phyloP scores from a whole-genome alignment of 75 land plant species.

The Larix kaempferi region DNA sequence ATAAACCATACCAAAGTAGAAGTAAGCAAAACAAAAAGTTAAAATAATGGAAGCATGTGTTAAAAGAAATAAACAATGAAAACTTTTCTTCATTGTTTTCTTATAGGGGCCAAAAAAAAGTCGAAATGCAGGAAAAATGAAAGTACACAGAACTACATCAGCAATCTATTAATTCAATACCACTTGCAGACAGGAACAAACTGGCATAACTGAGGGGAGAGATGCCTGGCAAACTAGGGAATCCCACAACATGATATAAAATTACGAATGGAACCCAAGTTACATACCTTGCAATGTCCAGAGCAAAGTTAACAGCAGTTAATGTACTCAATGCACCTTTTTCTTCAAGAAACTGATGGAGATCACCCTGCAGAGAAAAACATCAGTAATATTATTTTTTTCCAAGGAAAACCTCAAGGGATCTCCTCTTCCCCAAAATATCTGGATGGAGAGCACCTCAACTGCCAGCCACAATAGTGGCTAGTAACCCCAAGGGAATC shows the following conservation, averaged over 20 bases:
- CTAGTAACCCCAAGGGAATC: no score
- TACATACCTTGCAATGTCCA: constrained; percentile 85
- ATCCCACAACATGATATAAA: not conserved
- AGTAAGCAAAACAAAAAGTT: not conserved
- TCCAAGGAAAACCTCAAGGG: no score
- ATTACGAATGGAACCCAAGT: not conserved
- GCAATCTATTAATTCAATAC: not conserved
- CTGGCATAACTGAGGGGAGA: not conserved
- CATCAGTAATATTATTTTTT: not conserved
- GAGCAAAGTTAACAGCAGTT: constrained; percentile 69
- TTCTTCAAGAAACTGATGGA: constrained; percentile 71
- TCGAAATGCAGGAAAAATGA: not conserved
- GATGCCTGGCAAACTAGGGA: not conserved
- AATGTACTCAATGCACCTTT: constrained; percentile 61
- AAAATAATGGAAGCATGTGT: not conserved
- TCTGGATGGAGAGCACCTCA: no score
- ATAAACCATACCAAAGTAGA: not conserved
- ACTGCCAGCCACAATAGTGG: no score
- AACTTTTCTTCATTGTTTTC: not conserved
- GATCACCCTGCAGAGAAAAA: constrained; percentile 63
- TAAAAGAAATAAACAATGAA: not conserved
- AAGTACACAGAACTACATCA: not conserved
- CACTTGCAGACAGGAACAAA: not conserved
- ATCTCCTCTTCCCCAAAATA: no score
- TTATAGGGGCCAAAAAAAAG: not conserved